Evolutionary conservation across 1,139 yeast species (phyloP).

Genomic region (Protomyces arabidopsidicola): DNA sequence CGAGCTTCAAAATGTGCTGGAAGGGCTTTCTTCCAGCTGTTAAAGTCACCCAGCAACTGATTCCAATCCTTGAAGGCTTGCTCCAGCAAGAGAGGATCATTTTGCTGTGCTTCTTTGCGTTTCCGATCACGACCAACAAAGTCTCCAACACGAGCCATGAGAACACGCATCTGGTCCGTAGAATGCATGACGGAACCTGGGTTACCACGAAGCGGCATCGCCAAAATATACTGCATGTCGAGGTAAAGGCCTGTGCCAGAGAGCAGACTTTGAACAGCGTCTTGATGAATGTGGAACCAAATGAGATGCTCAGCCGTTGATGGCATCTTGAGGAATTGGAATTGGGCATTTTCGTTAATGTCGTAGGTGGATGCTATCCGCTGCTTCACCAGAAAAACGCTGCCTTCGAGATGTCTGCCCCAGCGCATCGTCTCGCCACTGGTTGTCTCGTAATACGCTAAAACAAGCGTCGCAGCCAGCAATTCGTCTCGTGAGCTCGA

Average conservation of each 20-base stretch:
- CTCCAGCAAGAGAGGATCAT: neutral
- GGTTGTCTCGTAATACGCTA: slow-evolving; percentile 30
- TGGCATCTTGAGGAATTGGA: neutral
- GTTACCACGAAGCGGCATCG: slow-evolving; percentile 10
- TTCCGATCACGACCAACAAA: slow-evolving; percentile 11
- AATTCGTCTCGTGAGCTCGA: slow-evolving; percentile 22
- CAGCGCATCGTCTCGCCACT: slow-evolving; percentile 31
- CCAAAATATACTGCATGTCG: slow-evolving; percentile 4
- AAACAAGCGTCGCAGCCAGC: slow-evolving; percentile 30
- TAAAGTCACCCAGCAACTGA: slow-evolving; percentile 1
- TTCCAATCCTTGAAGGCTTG: slow-evolving; percentile 10
- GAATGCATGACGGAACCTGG: slow-evolving; percentile 12
- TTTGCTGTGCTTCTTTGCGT: neutral
- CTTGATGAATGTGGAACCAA: slow-evolving; percentile 25
- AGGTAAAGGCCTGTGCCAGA: slow-evolving; percentile 16
- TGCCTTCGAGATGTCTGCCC: slow-evolving; percentile 31
- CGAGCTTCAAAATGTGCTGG: neutral
- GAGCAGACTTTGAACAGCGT: slow-evolving; percentile 8
- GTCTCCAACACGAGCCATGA: slow-evolving; percentile 16
- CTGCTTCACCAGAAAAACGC: slow-evolving; percentile 20
- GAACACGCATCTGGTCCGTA: slow-evolving; percentile 13
- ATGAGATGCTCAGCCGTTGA: slow-evolving; percentile 15
- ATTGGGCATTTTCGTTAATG: neutral
- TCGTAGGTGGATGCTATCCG: slow-evolving; percentile 1
- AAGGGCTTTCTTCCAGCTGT: slow-evolving; percentile 7